Evolutionary conservation across 345 rosid genomes (phyloP), one percentile per base, ranked within the genome.

Genomic region (Salix viminalis): DNA sequence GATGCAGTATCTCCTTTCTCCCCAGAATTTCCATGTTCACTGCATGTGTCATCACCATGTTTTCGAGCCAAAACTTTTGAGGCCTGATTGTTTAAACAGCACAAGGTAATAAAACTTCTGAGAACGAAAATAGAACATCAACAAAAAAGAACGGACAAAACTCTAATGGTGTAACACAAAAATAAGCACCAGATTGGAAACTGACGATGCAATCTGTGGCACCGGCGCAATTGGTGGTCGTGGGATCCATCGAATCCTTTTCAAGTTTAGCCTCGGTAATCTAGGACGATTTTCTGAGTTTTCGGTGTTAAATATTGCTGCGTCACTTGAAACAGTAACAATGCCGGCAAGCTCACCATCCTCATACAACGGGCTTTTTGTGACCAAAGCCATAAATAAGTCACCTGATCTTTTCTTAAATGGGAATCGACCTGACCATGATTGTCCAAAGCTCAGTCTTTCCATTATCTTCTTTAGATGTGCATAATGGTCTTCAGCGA

Each of bases 391-490:
- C 91, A 87, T 89, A 74, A 95, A 90, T 0, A 80, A 62, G 70
- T 93, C 90, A 65, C 97, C 97, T 0, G 92, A 85, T 77, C 79
- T 88, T 84, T 86, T 89, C 90, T 77, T 91, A 66, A 89, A 84
- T 37, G 97, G 99, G 72, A 95, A 91, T 88, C 82, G 97, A 72
- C 97, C 97, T 23, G 94, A 88, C 99, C 97, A 93, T 50, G 90
- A 82, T 66, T 85, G 83, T 21, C 95, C 94, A 69, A 76, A 81
- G 67, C 68, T 74, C 78, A 95, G 79, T 26, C 74, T 81, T 18
- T 85, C 85, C 81, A 85, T 69, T 61, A 93, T 88, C 75, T 78
- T 67, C 64, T 74, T 82, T 3, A 87, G 80, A 76, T 83, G 84
- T 21, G 70, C 70, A 48, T 68, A 74, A 72, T 89, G 71, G 70